phyloP scores from a whole-genome alignment of 1,284 basidiomycete genomes.

The Amylostereum areolatum region DNA sequence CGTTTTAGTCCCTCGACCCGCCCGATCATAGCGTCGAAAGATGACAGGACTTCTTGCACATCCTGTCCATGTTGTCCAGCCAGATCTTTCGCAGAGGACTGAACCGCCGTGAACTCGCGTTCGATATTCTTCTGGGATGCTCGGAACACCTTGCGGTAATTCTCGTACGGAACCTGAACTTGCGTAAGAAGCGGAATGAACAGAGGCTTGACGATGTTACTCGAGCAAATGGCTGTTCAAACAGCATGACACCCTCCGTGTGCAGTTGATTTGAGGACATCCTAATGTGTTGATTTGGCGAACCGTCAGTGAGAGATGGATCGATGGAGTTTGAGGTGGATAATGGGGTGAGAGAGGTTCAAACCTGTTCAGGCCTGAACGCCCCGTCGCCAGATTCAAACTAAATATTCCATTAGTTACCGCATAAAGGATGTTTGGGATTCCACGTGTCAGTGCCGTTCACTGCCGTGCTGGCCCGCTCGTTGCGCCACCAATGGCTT shows the following conservation, averaged over 20 bases:
- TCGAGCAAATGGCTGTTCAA: conserved; percentile 83
- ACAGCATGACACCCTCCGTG: conserved; percentile 73
- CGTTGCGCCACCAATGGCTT: too few species aligned
- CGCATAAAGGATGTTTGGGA: too few species aligned
- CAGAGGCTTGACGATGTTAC: conserved; percentile 27
- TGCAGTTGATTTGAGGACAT: conserved; percentile 42
- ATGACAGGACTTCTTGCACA: conserved; percentile 48
- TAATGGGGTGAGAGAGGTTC: too few species aligned
- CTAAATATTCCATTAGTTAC: too few species aligned
- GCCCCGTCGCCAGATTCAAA: too few species aligned
- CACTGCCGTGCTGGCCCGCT: too few species aligned
- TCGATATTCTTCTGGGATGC: conserved; percentile 76
- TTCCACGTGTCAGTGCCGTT: too few species aligned
- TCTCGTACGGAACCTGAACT: conserved; percentile 76
- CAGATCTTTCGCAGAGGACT: conserved; percentile 50
- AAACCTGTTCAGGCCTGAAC: too few species aligned
- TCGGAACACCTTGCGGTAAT: conserved; percentile 79
- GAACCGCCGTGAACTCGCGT: conserved; percentile 63
- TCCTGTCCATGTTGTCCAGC: conserved; percentile 35
- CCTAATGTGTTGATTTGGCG: too few species aligned
- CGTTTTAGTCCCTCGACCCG: conserved; percentile 73
- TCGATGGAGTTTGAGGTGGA: too few species aligned
- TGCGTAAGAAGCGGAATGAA: neutral
- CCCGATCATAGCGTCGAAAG: conserved; percentile 71
- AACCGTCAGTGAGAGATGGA: too few species aligned